Percentiles rank a stretch among this genome's conserved stretches.
Conservation (phyloP, 176 grass and related monocot genomes). For the Bothriochloa decipiens region DNA sequence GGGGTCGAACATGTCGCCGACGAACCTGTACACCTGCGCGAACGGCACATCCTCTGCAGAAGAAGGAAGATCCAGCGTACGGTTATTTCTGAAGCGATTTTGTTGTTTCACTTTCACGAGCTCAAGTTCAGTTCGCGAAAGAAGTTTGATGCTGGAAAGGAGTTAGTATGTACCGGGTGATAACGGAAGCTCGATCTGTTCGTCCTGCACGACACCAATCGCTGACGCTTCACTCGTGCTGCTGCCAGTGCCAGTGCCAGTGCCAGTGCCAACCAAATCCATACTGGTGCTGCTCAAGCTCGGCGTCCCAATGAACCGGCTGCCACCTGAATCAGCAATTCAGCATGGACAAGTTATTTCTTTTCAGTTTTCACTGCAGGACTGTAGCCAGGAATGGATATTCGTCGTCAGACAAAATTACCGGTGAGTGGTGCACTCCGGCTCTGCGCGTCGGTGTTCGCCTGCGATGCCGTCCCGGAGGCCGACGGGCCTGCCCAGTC, state of each 20-base stretch:
- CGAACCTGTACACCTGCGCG: slow-evolving; percentile 67
- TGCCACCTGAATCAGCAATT: slow-evolving; percentile 32
- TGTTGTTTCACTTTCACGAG: background rate
- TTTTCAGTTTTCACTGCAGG: no score
- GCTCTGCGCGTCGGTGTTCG: slow-evolving; percentile 9
- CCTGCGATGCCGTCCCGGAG: slow-evolving; percentile 32
- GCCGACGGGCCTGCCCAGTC: slow-evolving; percentile 51
- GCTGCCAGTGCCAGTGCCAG: background rate
- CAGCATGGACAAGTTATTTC: background rate
- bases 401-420: background rate
- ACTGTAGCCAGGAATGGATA: no score
- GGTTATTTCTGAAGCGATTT: background rate
- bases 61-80: background rate
- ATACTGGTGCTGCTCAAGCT: slow-evolving; percentile 22
- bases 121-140: background rate
- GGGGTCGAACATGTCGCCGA: slow-evolving; percentile 91
- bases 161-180: slow-evolving; percentile 39
- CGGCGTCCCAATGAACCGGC: slow-evolving; percentile 13
- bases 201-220: background rate
- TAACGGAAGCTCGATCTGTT: slow-evolving; percentile 46
- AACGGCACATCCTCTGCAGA: slow-evolving; percentile 67
- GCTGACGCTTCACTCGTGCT: slow-evolving; percentile 1
- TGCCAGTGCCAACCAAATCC: slow-evolving; percentile 25
- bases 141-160: background rate
- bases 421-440: slow-evolving; percentile 26